Conservation (phyloP, 2,329 filamentous ascomycete genomes). For the Pseudogymnoascus destructans region DNA sequence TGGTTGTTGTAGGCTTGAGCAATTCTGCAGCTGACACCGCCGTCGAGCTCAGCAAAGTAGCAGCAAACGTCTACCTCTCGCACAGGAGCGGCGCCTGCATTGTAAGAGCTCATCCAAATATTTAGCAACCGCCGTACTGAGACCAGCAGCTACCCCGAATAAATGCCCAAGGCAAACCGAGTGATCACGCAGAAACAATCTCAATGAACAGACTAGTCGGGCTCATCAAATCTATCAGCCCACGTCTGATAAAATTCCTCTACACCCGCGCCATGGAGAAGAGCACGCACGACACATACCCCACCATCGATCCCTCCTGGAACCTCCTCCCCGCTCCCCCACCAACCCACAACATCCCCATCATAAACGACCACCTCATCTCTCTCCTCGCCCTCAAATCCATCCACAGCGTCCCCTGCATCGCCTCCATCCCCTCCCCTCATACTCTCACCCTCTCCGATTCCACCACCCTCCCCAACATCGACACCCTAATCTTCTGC, state of each 20-base stretch:
- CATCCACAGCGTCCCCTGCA: constrained; percentile 22
- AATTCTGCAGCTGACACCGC: constrained; percentile 29
- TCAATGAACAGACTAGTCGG: background rate
- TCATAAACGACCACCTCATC: constrained; percentile 22
- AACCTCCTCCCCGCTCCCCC: constrained; percentile 23
- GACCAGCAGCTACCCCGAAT: constrained; percentile 14
- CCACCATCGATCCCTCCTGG: constrained; percentile 25
- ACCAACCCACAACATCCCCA: constrained; percentile 19
- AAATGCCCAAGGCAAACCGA: constrained; percentile 15
- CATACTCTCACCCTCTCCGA: constrained; percentile 24
- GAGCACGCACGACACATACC: constrained; percentile 23
- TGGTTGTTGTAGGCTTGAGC: constrained; percentile 33
- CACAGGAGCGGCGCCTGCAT: constrained; percentile 30
- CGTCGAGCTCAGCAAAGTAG: constrained; percentile 26
- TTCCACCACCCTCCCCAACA: constrained; percentile 20
- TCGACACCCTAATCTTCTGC: constrained; percentile 27
- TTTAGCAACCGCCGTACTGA: background rate
- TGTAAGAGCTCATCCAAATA: constrained; percentile 18
- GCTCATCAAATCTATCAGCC: background rate
- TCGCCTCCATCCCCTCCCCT: constrained; percentile 18
- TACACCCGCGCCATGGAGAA: constrained; percentile 23
- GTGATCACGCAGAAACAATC: background rate
- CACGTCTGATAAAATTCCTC: background rate
- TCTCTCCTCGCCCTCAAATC: constrained; percentile 21
- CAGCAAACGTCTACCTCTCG: constrained; percentile 31